Base-by-base conservation (phyloP, 495 filamentous ascomycete genomes). In the Neurospora cerealis region DNA sequence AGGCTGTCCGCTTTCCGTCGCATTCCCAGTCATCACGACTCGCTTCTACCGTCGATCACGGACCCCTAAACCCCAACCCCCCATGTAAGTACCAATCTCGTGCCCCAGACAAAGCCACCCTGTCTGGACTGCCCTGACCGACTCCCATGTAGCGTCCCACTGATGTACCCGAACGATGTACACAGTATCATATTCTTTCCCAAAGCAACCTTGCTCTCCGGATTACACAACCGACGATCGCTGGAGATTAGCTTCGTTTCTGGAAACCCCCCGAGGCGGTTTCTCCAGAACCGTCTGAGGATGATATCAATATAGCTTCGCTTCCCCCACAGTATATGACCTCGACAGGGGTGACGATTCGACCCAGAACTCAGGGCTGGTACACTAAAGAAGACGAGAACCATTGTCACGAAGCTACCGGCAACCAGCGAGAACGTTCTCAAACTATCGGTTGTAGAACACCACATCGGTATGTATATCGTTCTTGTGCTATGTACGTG, bases 181-280 rank as follows among this genome's bases (percentile, higher is more conserved):
- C 54, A 66, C 54, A 66, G 54, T 66, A 42, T 54, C 42, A 19
- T 36, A 39, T 24, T 40, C 46, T 38, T 60, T 62, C 34, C 46
- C 19, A 38, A 41, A 75, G 39, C 46, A 69, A 41, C 36, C 69
- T 19, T 69, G 60, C 60, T 28, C 70, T 70, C 66, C 28, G 70
- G 71, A 39, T 32, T 69, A 71, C 40, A 46, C 32, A 72, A 34
- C 62, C n/a, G 70, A 44, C 74, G 75, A 79, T 77, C 77, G 75
- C 48, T 77, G 71, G 75, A 77, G 75, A 76, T 81, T 80, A 78
- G 78, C 78, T 79, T 79, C 80, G 81, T 83, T 83, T 81, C 80
- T 77, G 76, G 74, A 73, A 74, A 73, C 66, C 71, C 73, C 76
- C 79, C 73, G 73, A 74, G 15, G 72, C 73, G 28, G 6, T 78